Evolutionary conservation across 192 early-diverging fungal genomes (phyloP).

Genomic region (Coemansia sp.): DNA sequence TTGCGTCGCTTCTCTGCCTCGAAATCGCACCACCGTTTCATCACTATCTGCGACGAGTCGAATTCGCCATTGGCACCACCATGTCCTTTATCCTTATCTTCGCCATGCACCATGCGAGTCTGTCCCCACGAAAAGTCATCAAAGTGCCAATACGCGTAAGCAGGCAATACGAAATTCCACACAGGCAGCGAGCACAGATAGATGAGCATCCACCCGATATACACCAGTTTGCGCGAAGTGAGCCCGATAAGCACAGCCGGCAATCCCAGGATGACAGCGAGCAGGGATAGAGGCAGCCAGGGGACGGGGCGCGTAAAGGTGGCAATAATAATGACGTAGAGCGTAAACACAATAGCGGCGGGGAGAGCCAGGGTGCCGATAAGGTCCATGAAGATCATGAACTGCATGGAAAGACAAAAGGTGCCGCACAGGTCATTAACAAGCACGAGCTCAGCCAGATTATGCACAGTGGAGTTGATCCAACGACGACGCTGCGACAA

Average conservation of each 20-base stretch:
- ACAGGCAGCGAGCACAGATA: slow-evolving; percentile 90
- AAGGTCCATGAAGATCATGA: slow-evolving; percentile 93
- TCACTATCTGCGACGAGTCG: slow-evolving; percentile 62
- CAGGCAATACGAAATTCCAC: slow-evolving; percentile 80
- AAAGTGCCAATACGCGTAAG: slow-evolving; percentile 99
- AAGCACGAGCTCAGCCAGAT: slow-evolving; percentile 89
- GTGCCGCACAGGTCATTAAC: slow-evolving; percentile 95
- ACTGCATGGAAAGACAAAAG: slow-evolving; percentile 97
- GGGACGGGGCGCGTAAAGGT: slow-evolving; percentile 62
- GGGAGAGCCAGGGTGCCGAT: slow-evolving; percentile 93
- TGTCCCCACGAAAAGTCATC: slow-evolving; percentile 99
- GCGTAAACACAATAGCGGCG: slow-evolving; percentile 85
- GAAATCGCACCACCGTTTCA: slow-evolving; percentile 79
- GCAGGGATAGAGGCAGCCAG: slow-evolving; percentile 78
- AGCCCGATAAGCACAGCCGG: slow-evolving; percentile 86
- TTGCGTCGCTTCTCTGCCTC: slow-evolving; percentile 56
- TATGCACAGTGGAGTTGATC: slow-evolving; percentile 99
- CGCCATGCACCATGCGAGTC: slow-evolving; percentile 86
- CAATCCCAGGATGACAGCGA: slow-evolving; percentile 84
- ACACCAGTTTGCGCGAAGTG: slow-evolving; percentile 84
- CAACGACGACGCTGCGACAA: slow-evolving; percentile 98
- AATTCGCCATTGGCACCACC: slow-evolving; percentile 64
- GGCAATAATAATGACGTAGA: slow-evolving; percentile 75
- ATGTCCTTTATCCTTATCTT: slow-evolving; percentile 64
- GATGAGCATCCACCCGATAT: slow-evolving; percentile 97